These are phyloP conservation scores for Beauveria australis DNA, from an alignment of 2,329 filamentous ascomycete species.

Conservation along the genomic window DNA sequence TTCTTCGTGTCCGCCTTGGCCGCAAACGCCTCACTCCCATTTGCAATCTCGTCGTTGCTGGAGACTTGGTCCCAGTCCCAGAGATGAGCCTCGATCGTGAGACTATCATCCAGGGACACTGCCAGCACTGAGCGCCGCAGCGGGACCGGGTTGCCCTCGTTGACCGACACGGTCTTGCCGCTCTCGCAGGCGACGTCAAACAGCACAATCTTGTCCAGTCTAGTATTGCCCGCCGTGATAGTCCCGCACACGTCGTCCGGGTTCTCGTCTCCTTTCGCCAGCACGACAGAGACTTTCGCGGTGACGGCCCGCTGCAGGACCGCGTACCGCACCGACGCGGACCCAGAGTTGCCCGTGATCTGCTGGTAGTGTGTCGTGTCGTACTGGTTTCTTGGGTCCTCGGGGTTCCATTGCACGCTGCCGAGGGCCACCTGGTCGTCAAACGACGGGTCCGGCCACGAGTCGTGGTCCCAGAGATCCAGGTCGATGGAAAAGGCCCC, in stretches of 20 bases:
- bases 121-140: not conserved
- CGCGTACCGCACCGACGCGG: not conserved
- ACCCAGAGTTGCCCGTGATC: not conserved
- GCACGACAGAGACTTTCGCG: not conserved
- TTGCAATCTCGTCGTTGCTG: not conserved
- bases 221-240: not conserved
- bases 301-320: not conserved
- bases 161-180: not conserved
- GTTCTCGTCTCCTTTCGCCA: not conserved
- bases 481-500: not conserved
- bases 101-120: not conserved
- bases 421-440: not conserved
- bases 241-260: not conserved
- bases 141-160: not conserved
- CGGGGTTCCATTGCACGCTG: not conserved
- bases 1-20: not conserved
- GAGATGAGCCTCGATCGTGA: not conserved
- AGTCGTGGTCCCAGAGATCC: not conserved
- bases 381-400: not conserved
- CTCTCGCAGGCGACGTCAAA: not conserved
- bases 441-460: not conserved
- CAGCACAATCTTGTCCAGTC: not conserved
- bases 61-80: not conserved
- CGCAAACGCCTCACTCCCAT: not conserved
- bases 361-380: not conserved